Evolutionary conservation across 306 rosid genomes (phyloP), one percentile per base, ranked within the genome.

Genomic region (Fragaria nilgerrensis): DNA sequence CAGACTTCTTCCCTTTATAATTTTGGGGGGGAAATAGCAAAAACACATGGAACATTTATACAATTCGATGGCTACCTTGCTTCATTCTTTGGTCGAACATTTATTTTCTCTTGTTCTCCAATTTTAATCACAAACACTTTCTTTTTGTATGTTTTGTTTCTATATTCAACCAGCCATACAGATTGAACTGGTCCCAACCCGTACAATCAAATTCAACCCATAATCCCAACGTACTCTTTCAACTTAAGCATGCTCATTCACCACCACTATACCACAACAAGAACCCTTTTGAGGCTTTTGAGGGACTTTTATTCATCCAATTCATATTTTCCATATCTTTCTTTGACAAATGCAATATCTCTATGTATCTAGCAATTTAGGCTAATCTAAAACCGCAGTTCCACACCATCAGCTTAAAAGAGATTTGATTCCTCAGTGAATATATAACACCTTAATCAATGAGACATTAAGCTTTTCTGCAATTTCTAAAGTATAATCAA

Each of bases 271-370:
- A 68, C 43, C 72, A 55, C 78, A 55, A 55, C 75, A 55, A 61
- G 19, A 20, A 75, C n/a, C 64, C 78, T 79, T 79, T 79, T 79
- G 56, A 73, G 69, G 83, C 75, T 79, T 73, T 79, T 74, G 66
- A 73, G 75, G 74, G 5, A 66, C 15, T 20, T 25, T 3, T 27
- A 15, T 64, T 73, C 34, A 39, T 56, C 14, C 62, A 56, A 56
- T 56, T 56, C 62, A 77, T 29, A 61, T 37, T 12, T 55, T 58
- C 9, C 39, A 56, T 53, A 47, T 53, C 63, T 80, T 75, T 70
- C 23, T 20, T 74, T 43, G 52, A 29, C 58, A 68, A 41, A 74
- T 68, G 52, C 41, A 36, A 45, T 39, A 39, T 66, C 23, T 20
- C 22, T 23, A 58, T 36, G 16, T 23, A 10, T 58, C 55, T 74